Conservation (phyloP, 1,284 basidiomycete species). For the Melanopsichium pennsylvanicum region DNA sequence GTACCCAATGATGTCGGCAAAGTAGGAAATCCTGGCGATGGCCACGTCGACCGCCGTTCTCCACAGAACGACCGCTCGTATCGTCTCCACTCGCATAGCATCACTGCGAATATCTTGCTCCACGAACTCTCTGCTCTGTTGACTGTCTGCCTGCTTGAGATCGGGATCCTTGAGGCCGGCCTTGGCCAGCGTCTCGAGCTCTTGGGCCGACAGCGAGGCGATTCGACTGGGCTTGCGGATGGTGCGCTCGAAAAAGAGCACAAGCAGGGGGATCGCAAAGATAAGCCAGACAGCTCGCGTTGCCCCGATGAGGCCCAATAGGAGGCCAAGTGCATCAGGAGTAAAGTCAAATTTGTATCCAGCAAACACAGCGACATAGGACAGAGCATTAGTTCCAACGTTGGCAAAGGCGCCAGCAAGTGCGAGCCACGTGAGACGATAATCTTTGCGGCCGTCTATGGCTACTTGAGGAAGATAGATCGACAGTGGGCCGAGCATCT, state of each 20-base stretch:
- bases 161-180: slow-evolving; percentile 34
- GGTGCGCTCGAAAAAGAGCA: slow-evolving; percentile 28
- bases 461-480: slow-evolving; percentile 34
- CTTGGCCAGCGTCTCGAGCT: slow-evolving; percentile 29
- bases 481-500: slow-evolving; percentile 30
- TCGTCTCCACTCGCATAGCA: neutral
- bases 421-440: slow-evolving; percentile 37
- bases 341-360: slow-evolving; percentile 46
- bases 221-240: slow-evolving; percentile 23
- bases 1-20: slow-evolving; percentile 38
- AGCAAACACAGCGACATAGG: slow-evolving; percentile 36
- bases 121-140: slow-evolving; percentile 1
- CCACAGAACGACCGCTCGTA: slow-evolving; percentile 31
- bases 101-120: slow-evolving; percentile 2
- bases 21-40: slow-evolving; percentile 34
- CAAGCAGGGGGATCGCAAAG: slow-evolving; percentile 35
- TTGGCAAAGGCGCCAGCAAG: slow-evolving; percentile 35
- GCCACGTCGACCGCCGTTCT: slow-evolving; percentile 27
- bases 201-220: slow-evolving; percentile 8
- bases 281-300: slow-evolving; percentile 38
- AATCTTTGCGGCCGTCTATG: slow-evolving; percentile 29
- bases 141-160: slow-evolving; percentile 8
- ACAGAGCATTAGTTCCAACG: slow-evolving; percentile 34
- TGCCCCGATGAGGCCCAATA: slow-evolving; percentile 32
- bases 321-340: slow-evolving; percentile 34